Base-by-base conservation (phyloP, 2,329 filamentous ascomycete genomes). In the Aspergillus pseudoterreus region DNA sequence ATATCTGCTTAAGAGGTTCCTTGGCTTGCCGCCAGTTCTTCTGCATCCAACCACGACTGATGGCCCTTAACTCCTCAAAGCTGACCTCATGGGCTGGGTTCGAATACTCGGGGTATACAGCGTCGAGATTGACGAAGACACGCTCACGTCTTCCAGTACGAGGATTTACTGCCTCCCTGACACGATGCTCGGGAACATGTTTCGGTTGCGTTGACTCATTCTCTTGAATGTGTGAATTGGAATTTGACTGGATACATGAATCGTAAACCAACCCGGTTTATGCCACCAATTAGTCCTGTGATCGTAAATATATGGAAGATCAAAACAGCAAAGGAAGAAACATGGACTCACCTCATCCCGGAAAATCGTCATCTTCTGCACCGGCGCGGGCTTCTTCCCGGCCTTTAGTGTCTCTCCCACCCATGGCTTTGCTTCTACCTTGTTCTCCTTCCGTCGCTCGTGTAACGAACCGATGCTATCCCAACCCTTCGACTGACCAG, bases 361-460 rank as follows among this genome's bases (percentile, higher is more conserved):
- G 78, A 96, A 99, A 43, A 99, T 83, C 66, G 86, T 78, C 85
- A 99, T 87, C 78, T 96, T 97, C 49, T 86, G 80, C 49, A 80
- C 81, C 30, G 80, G 83, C 41, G 78, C 83, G 75, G 90, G 89
- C 76, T 90, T 94, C 63, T 90, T 92, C 39, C 88, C 90, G 2
- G 84, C 88, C 71, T 92, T 90, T 61, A 99, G 74, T 38, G 88
- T 96, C 76, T 97, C 91, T 22, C 94, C 94, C 10, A 79, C 87
- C 94, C 92, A 96, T 17, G 92, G 90, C 67, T 87, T 92, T 10
- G 92, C 84, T 67, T 92, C 90, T 59, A 92, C 76, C 6, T 80
- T 78, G 65, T 99, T 99, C 71, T 99, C 94, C 79, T 97, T 99
- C 78, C 90, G 96, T 45, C 94, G 82, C 55, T 96, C 88, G 46